Evolutionary conservation across 192 early-diverging fungal species (phyloP).

Genomic region (Bifiguratus adelaidae): DNA sequence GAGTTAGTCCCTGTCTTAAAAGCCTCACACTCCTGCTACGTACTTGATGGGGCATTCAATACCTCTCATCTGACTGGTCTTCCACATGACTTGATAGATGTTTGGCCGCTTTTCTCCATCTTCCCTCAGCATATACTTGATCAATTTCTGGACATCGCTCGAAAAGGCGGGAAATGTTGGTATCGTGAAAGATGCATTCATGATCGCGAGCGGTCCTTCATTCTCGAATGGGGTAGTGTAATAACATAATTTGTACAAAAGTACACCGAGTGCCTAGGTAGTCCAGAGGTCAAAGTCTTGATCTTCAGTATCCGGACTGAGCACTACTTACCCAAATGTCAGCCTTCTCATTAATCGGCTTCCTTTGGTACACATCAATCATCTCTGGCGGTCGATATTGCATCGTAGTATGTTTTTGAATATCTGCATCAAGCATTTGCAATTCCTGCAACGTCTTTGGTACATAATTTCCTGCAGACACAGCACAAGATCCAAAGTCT

Average conservation of each 20-base stretch:
- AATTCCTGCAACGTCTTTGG: conserved; percentile 56
- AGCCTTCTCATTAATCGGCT: conserved; percentile 78
- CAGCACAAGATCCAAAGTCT: conserved; percentile 90
- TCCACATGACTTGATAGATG: conserved; percentile 67
- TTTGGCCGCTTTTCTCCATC: conserved; percentile 66
- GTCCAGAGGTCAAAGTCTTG: not conserved
- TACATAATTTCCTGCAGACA: conserved; percentile 36
- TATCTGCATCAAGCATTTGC: conserved; percentile 76
- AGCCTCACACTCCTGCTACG: conserved; percentile 27
- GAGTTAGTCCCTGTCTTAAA: not conserved
- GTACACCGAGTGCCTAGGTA: conserved; percentile 81
- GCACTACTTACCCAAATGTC: conserved; percentile 31
- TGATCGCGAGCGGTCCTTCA: conserved; percentile 71
- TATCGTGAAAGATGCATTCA: conserved; percentile 78
- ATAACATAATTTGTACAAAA: conserved; percentile 94
- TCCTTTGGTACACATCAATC: conserved; percentile 80
- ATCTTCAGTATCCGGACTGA: not conserved
- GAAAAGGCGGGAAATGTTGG: conserved; percentile 67
- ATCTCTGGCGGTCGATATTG: conserved; percentile 96
- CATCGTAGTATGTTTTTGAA: conserved; percentile 80
- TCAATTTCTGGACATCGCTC: conserved; percentile 34
- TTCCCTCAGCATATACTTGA: conserved; percentile 65
- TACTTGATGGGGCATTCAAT: conserved; percentile 53
- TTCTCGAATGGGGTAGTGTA: conserved; percentile 95
- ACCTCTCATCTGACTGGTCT: conserved; percentile 50